A percentile compares a stretch with the other conserved stretches of the same genome.
phyloP scores from a whole-genome alignment of 768 basidiomycete genomes.

The Trametes maxima region DNA sequence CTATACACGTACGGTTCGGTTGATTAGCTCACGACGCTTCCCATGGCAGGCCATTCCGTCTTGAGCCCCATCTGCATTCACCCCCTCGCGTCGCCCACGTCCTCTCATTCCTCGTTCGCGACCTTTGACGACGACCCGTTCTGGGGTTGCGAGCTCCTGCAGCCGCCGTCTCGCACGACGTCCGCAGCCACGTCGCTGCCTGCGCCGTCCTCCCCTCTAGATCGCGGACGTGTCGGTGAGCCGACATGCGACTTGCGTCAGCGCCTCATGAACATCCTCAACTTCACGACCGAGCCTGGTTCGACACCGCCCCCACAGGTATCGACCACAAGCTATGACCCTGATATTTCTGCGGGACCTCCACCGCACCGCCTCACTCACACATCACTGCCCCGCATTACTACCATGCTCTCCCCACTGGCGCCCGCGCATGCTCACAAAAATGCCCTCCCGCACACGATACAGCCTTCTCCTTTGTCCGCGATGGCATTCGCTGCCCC shows the following conservation, averaged over 20 bases:
- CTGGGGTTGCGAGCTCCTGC: conserved; percentile 15
- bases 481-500: conserved; percentile 16
- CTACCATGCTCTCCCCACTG: conserved; percentile 12
- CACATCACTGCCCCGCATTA: conserved; percentile 9
- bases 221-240: background rate
- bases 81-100: conserved; percentile 9
- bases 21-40: conserved; percentile 9
- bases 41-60: conserved; percentile 14
- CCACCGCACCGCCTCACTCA: conserved; percentile 8
- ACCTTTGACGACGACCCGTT: background rate
- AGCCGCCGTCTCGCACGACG: conserved; percentile 5
- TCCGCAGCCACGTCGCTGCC: conserved; percentile 2
- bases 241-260: conserved; percentile 19
- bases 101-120: conserved; percentile 5
- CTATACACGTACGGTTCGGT: conserved; percentile 15
- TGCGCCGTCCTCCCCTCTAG: background rate
- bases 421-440: conserved; percentile 11
- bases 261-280: conserved; percentile 13
- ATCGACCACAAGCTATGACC: conserved; percentile 1
- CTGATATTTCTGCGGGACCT: conserved; percentile 3
- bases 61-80: conserved; percentile 19
- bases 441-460: background rate
- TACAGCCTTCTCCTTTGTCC: conserved; percentile 2
- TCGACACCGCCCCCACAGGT: conserved; percentile 4
- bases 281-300: conserved; percentile 8